Percentiles rank a stretch among this genome's conserved stretches.
Evolutionary conservation across 139 green algal genomes (phyloP).

Genomic region (Chlamydomonas urium): DNA sequence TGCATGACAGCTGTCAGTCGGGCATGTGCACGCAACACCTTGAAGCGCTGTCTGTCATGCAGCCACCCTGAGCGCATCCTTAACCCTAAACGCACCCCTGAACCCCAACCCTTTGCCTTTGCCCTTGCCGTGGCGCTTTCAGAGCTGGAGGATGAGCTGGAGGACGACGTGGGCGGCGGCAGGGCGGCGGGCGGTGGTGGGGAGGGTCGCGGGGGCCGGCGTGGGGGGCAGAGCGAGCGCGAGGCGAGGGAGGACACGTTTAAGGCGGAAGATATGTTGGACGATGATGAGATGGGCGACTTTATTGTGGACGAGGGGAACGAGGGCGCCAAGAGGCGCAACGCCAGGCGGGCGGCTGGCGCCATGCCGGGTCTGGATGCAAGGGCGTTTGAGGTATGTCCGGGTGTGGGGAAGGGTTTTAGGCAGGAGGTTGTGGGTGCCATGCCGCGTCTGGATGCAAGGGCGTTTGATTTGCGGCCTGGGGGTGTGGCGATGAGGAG

Average conservation of each 20-base stretch:
- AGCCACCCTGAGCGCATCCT: not conserved
- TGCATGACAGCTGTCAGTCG: not conserved
- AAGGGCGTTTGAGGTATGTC: not conserved
- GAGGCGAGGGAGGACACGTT: constrained; percentile 18
- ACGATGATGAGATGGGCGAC: constrained; percentile 72
- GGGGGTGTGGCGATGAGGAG: no score
- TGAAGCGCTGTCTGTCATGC: not conserved
- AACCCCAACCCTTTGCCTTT: no score
- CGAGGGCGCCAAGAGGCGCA: constrained; percentile 29
- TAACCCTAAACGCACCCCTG: not conserved
- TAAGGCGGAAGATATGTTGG: constrained; percentile 31
- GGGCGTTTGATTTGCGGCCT: no score
- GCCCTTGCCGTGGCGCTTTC: no score
- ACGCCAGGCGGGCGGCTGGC: constrained; percentile 17
- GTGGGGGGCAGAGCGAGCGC: not conserved
- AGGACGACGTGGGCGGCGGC: not conserved
- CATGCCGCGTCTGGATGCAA: no score
- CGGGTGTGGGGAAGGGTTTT: no score
- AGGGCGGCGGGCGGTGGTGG: constrained; percentile 35
- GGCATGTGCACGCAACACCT: no score
- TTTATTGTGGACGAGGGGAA: constrained; percentile 85
- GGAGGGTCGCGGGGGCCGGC: not conserved
- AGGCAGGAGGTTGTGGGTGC: no score
- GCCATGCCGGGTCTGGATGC: constrained; percentile 1
- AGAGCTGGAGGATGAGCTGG: constrained; percentile 72